Evolutionary conservation across 2,329 filamentous ascomycete genomes (phyloP).

Genomic region (Xylariaceae sp.): DNA sequence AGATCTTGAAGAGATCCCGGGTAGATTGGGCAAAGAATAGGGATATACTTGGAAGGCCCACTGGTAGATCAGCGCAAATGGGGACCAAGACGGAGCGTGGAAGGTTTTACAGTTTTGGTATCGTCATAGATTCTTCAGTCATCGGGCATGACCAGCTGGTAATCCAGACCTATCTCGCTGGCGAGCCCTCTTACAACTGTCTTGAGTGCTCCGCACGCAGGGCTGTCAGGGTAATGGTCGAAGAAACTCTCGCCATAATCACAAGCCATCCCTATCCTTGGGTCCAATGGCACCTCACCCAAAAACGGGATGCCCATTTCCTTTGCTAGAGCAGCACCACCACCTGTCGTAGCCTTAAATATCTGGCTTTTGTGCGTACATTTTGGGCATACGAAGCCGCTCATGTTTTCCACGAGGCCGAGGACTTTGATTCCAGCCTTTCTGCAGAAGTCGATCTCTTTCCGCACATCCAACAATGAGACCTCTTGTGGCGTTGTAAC

Average conservation of each 20-base stretch:
- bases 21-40: constrained; percentile 42
- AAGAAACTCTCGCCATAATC: constrained; percentile 98
- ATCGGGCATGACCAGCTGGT: constrained; percentile 47
- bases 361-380: constrained; percentile 81
- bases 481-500: constrained; percentile 97
- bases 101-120: constrained; percentile 7
- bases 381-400: constrained; percentile 90
- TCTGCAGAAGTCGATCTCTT: constrained; percentile 95
- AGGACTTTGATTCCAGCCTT: constrained; percentile 89
- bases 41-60: not conserved
- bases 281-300: constrained; percentile 86
- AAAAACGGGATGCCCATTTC: constrained; percentile 88
- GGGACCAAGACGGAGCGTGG: not conserved
- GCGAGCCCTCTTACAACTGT: constrained; percentile 73
- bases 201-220: constrained; percentile 78
- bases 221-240: constrained; percentile 88
- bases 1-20: constrained; percentile 77
- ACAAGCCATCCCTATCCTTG: constrained; percentile 91
- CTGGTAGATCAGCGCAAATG: constrained; percentile 5
- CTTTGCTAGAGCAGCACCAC: constrained; percentile 71
- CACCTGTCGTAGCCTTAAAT: constrained; percentile 87
- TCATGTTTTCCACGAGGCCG: constrained; percentile 97
- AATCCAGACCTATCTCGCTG: constrained; percentile 58
- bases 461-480: constrained; percentile 83
- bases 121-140: constrained; percentile 20